Base-by-base conservation (phyloP, 2,329 filamentous ascomycete genomes). In the Harringtonia aguacate region DNA sequence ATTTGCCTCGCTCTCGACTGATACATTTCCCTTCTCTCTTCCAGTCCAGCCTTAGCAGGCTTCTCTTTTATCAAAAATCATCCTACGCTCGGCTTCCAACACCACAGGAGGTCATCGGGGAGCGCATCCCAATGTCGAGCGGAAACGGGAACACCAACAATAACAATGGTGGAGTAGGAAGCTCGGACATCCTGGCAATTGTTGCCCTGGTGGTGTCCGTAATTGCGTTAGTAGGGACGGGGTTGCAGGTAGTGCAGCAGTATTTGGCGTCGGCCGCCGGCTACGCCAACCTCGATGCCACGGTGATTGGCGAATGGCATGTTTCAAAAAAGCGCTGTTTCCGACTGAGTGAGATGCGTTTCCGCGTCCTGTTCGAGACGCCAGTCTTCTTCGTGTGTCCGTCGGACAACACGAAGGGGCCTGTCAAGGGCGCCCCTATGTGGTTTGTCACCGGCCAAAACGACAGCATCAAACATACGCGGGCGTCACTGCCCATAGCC, bases 301-400 rank as follows among this genome's bases (percentile, higher is more conserved):
- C 65, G 38, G 67, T 71, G 42, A 70, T 72, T 57, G 68, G 70
- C 1, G 55, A 58, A 15, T 73, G 70, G 70, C 60, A 64, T 18
- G 47, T 52, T 2, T 62, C 56, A 17, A 69, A 65, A 46, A 58
- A 56, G 3, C 61, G 69, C 10, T 55, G 52, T 1, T 68, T 72
- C 46, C 60, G 57, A 2, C 58, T 56, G 42, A 57, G 59, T 24
- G 68, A 73, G 54, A 56, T 73, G 24, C 68, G 70, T 3, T 70
- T 72, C 50, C 68, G 70, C 46, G 69, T 73, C 9, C 58, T 64
- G 43, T 73, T 69, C 46, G 63, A 72, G 43, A 60, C 66, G 0
- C 70, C 70, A 22, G 69, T 73, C 50, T 69, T 73, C 37, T 73
- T 73, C 40, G 62, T 73, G 22, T 70, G 64, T 14, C 59, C 61